Evolutionary conservation across 2,329 filamentous ascomycete species (phyloP).

Genomic region (Verticillium nubilum): DNA sequence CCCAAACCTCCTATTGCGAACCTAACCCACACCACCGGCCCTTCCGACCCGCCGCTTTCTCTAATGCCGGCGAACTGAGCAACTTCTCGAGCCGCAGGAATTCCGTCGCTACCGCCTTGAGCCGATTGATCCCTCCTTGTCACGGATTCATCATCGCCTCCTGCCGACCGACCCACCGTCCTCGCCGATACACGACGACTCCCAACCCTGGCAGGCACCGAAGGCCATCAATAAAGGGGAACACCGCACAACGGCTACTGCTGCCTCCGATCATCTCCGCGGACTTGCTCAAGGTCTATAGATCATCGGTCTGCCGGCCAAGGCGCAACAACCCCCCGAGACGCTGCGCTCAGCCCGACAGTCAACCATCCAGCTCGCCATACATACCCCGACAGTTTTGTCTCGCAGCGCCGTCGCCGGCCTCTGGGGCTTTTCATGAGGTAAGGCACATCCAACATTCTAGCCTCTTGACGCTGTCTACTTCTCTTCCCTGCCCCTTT

Average conservation of each 20-base stretch:
- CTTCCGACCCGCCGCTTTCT: background rate
- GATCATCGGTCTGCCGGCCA: background rate
- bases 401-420: background rate
- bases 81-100: background rate
- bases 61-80: background rate
- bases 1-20: background rate
- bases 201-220: background rate
- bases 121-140: background rate
- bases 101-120: background rate
- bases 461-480: background rate
- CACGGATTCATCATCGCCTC: background rate
- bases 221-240: background rate
- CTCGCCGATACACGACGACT: background rate
- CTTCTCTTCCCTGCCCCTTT: background rate
- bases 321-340: background rate
- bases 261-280: background rate
- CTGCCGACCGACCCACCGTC: background rate
- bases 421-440: background rate
- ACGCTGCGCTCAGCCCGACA: background rate
- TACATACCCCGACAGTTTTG: background rate
- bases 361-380: background rate
- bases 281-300: background rate
- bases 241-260: background rate
- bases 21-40: background rate
- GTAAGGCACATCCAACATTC: background rate